Evolutionary conservation across 192 early-diverging fungal genomes (phyloP).

Genomic region (Coemansia umbellata): DNA sequence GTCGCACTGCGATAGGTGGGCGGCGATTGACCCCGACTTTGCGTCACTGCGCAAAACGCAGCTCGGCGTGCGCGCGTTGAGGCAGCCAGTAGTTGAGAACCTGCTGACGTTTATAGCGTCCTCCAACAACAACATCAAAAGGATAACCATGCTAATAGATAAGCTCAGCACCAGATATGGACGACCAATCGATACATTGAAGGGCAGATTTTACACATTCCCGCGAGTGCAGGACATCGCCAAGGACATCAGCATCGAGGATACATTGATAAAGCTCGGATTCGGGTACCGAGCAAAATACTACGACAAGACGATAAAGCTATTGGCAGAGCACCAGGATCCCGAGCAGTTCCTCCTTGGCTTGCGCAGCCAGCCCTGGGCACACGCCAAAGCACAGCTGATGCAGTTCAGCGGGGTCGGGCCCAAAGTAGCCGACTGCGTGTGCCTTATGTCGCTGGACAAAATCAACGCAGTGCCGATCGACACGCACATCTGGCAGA

Average conservation of each 20-base stretch:
- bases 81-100: slow-evolving; percentile 86
- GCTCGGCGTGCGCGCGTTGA: slow-evolving; percentile 67
- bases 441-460: slow-evolving; percentile 89
- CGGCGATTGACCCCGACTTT: slow-evolving; percentile 65
- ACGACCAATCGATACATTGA: slow-evolving; percentile 17
- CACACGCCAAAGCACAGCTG: slow-evolving; percentile 55
- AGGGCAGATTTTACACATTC: slow-evolving; percentile 60
- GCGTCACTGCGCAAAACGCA: slow-evolving; percentile 32
- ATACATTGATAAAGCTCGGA: slow-evolving; percentile 64
- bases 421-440: slow-evolving; percentile 97
- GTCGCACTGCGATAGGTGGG: slow-evolving; percentile 57
- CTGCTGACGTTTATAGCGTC: slow-evolving; percentile 90
- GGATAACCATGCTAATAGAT: slow-evolving; percentile 66
- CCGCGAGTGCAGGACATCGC: slow-evolving; percentile 59
- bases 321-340: slow-evolving; percentile 48
- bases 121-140: slow-evolving; percentile 88
- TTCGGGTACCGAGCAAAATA: slow-evolving; percentile 97
- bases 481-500: slow-evolving; percentile 97
- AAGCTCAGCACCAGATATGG: slow-evolving; percentile 40
- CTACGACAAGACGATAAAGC: slow-evolving; percentile 67
- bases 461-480: slow-evolving; percentile 77
- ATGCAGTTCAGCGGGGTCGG: slow-evolving; percentile 79
- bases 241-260: slow-evolving; percentile 55
- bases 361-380: slow-evolving; percentile 49
- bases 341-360: slow-evolving; percentile 60